Percentiles rank a stretch among this genome's conserved stretches.
phyloP scores from a whole-genome alignment of 345 rosid genomes.

The Eucalyptus pauciflora region DNA sequence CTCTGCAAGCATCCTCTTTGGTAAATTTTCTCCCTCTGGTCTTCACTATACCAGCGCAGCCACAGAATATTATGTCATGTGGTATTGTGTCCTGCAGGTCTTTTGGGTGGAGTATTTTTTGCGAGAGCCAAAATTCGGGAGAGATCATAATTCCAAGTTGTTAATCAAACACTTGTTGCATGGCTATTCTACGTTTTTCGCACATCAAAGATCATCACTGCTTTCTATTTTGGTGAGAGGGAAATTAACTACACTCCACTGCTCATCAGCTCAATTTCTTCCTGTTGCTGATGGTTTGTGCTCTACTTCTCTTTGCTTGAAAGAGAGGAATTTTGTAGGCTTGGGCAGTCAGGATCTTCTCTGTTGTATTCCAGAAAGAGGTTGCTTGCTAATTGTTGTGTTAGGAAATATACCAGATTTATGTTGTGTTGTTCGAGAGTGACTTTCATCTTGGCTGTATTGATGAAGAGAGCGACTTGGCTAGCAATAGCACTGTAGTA shows the following conservation, averaged over 20 bases:
- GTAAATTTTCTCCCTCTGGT: slow-evolving; percentile 18
- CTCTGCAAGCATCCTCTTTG: slow-evolving; percentile 88
- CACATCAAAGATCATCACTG: neutral
- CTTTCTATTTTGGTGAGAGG: neutral
- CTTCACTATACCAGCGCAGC: neutral
- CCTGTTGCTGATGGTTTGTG: neutral
- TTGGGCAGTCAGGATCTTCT: neutral
- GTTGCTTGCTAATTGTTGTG: neutral
- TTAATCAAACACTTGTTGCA: neutral
- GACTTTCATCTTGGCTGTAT: neutral
- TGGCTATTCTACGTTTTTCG: neutral
- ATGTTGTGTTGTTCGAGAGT: neutral
- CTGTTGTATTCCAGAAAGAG: neutral
- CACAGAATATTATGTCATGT: neutral
- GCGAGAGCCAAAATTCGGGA: slow-evolving; percentile 88
- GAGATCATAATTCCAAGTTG: slow-evolving; percentile 22
- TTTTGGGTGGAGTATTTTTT: slow-evolving; percentile 80
- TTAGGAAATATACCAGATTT: neutral
- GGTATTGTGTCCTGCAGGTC: slow-evolving; percentile 31
- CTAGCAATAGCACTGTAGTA: neutral
- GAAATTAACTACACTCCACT: neutral
- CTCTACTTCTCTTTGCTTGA: neutral
- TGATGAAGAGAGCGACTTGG: neutral
- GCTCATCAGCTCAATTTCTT: neutral
- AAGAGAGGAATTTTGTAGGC: neutral